Evolutionary conservation across 2,329 filamentous ascomycete genomes (phyloP), one percentile per base, ranked within the genome.

Genomic region (Cercospora citrullina): DNA sequence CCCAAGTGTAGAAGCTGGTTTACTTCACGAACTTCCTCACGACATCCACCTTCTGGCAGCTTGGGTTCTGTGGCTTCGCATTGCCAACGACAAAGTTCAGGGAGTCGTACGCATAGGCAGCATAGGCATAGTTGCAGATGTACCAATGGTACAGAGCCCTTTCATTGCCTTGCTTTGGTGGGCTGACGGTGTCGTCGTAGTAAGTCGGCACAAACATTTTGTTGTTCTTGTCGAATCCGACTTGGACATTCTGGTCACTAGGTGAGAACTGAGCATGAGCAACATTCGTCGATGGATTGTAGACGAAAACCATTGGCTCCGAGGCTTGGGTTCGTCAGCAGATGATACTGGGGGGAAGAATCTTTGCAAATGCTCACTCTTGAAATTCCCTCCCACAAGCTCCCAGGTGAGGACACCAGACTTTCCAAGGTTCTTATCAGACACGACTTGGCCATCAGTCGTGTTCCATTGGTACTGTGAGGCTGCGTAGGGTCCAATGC

Each of bases 51-150:
- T 78, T 79, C 18, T 77, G 72, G 74, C 83, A 85, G 48, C 75
- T 81, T 9, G 82, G 82, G 71, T 84, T 84, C 73, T 84, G 76
- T 5, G 82, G 81, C 67, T 75, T 71, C 6, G 53, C 73, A 9
- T 72, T 68, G 0, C 83, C 83, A 61, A 82, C 57, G 2, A 77
- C 78, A 81, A 82, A 85, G 33, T 76, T 78, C 57, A 84, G 65
- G 16, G 80, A 81, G n/a, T 71, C 69, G 70, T 85, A 85, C 26
- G 65, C 63, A 69, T 85, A 85, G 16, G 75, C 79, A 1, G 60
- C 23, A 69, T 75, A 80, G 63, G 66, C 42, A 1, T 81, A 84
- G 48, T 76, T 71, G 72, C 83, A 85, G 4, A 80, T 75, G 69
- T 80, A 82, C 83, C 84, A 85, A 68, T 78, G 77, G 65, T 81